These are phyloP conservation scores for Cucumis sativus DNA, from an alignment of 306 rosid species.

Conservation along the genomic window DNA sequence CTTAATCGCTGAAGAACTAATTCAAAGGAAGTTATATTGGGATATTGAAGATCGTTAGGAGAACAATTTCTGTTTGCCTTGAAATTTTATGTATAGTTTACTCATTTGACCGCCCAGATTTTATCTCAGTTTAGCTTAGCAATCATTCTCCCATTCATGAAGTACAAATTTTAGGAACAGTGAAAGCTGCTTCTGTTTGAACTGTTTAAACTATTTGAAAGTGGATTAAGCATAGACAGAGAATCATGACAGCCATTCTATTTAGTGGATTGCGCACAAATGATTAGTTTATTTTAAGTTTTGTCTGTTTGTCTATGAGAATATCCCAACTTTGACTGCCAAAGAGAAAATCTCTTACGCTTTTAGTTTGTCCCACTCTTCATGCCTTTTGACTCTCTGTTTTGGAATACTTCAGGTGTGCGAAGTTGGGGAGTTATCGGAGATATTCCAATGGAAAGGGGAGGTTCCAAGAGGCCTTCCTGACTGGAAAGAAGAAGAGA, in stretches of 20 bases:
- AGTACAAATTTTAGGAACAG: constrained; percentile 1
- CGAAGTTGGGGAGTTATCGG: constrained; percentile 7
- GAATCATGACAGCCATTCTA: background rate
- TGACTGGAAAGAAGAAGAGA: constrained; percentile 16
- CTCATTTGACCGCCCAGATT: background rate
- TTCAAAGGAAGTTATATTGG: background rate
- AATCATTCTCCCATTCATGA: background rate
- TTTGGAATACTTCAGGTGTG: background rate
- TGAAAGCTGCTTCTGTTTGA: background rate
- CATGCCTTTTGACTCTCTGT: background rate
- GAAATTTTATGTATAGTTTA: background rate
- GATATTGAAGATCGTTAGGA: background rate
- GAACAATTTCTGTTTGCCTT: background rate
- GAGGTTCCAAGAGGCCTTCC: constrained; percentile 12
- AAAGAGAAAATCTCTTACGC: background rate
- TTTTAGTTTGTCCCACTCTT: background rate
- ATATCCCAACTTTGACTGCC: background rate
- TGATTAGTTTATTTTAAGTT: background rate
- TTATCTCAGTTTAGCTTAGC: background rate
- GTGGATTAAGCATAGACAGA: background rate
- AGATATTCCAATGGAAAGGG: constrained; percentile 14
- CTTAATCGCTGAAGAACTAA: background rate
- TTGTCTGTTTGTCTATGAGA: background rate
- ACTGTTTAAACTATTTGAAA: background rate
- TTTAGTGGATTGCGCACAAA: background rate